Evolutionary conservation across 2,329 filamentous ascomycete genomes (phyloP).

Genomic region (Neoscytalidium dimidiatum): DNA sequence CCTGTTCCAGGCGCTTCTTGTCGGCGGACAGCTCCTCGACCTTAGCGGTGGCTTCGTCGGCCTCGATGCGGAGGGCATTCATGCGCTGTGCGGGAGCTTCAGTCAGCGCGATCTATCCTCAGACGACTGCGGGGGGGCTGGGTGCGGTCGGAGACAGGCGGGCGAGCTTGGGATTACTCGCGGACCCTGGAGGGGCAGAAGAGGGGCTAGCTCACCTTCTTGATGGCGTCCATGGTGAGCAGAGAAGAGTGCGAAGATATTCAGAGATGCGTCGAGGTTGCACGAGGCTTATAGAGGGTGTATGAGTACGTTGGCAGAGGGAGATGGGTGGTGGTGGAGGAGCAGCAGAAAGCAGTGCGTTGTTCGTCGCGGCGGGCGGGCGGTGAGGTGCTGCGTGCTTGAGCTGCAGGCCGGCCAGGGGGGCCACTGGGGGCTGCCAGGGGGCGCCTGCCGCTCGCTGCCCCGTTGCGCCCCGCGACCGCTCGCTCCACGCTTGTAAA

Average conservation of each 20-base stretch:
- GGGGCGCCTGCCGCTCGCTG: background rate
- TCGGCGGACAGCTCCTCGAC: slow-evolving; percentile 84
- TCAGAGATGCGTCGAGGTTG: background rate
- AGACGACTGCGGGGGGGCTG: slow-evolving; percentile 25
- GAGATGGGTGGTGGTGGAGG: slow-evolving; percentile 13
- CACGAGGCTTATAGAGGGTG: background rate
- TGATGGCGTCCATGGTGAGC: slow-evolving; percentile 45
- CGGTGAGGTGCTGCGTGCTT: slow-evolving; percentile 6
- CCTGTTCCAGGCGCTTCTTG: slow-evolving; percentile 89
- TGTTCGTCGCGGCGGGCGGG: slow-evolving; percentile 11
- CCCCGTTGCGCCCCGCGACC: slow-evolving; percentile 4
- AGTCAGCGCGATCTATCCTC: slow-evolving; percentile 21
- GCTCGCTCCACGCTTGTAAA: background rate
- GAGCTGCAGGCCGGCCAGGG: background rate
- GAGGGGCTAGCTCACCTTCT: slow-evolving; percentile 37
- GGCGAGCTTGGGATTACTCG: slow-evolving; percentile 12
- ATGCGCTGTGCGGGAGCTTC: slow-evolving; percentile 68
- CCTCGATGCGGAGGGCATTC: slow-evolving; percentile 90
- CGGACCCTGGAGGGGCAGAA: slow-evolving; percentile 25
- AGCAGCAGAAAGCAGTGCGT: slow-evolving; percentile 14
- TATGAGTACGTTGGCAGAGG: background rate
- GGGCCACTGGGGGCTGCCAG: too few species aligned
- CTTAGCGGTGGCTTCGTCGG: slow-evolving; percentile 79
- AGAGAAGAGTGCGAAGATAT: background rate
- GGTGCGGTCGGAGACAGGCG: background rate